Base-by-base conservation (phyloP, 2,329 filamentous ascomycete genomes). In the Fusarium phyllophilum region DNA sequence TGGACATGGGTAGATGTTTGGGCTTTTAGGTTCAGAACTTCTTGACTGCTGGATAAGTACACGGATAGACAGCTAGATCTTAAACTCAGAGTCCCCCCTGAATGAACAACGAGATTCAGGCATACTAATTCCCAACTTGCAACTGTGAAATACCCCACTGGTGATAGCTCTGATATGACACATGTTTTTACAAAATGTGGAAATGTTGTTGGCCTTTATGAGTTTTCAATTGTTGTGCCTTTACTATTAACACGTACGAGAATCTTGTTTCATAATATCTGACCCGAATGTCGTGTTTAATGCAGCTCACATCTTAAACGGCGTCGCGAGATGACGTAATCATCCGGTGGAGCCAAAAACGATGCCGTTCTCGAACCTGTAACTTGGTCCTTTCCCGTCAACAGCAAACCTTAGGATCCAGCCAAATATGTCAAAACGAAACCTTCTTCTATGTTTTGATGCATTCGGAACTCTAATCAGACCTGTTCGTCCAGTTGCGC, bases 401-500 rank as follows among this genome's bases (percentile, higher is more conserved):
- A 3, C 31, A 18, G 22, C 4, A 20, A 31, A 18, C 10, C 15
- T 39, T 12, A 11, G 10, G n/a, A n/a, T 17, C 17, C 7, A n/a
- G 8, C 10, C 34, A 45, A 45, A 15, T 33, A 76, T 87, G 88
- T 68, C 63, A 31, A 77, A 52, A 6, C 44, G 59, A 20, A 75
- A 74, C 26, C 64, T 76, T 1, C 56, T 76, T 0, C 12, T 76
- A 17, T 77, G 74, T 13, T 76, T 76, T 42, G 74, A 76, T 9
- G 74, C 74, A 0, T 76, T 77, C 1, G 74, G 74, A 2, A 76
- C 74, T 1, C 13, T 76, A 0, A 73, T 76, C 8, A 39, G 70
- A 11, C 74, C 74, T 5, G n/a, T 61, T 18, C 62, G 54, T 1
- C 72, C 72, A 4, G 72, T 73, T 8, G 61, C 64, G 2, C 63